Evolutionary conservation across 345 rosid species (phyloP).

Genomic region (Abelmoschus esculentus): DNA sequence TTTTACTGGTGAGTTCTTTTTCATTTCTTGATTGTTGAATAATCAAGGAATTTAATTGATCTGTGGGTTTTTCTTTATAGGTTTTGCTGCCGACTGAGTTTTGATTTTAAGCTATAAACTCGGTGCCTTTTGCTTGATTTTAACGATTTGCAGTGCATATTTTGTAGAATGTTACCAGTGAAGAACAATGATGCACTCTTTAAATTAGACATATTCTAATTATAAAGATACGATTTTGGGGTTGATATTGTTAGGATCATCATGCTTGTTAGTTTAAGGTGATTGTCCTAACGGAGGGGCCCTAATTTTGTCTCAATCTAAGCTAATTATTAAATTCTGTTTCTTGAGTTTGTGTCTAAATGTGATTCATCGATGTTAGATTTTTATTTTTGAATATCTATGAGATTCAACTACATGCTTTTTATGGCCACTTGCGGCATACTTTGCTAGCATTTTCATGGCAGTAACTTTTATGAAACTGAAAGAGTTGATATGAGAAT

Average conservation of each 20-base stretch:
- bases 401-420: background rate
- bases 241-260: background rate
- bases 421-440: too few relatives aligned
- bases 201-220: background rate
- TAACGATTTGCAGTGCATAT: too few relatives aligned
- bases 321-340: background rate
- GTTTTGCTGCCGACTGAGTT: background rate
- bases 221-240: background rate
- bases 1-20: conserved; percentile 46
- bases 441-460: too few relatives aligned
- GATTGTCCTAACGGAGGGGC: too few relatives aligned
- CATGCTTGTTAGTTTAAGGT: background rate
- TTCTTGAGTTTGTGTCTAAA: too few relatives aligned
- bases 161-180: too few relatives aligned
- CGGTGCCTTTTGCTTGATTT: background rate
- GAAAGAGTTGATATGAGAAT: too few relatives aligned
- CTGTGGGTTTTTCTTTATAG: background rate
- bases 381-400: background rate
- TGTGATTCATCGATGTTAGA: too few relatives aligned
- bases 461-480: too few relatives aligned
- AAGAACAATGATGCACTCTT: too few relatives aligned
- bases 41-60: background rate
- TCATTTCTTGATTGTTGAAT: background rate
- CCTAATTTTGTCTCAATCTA: background rate
- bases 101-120: background rate